These are phyloP conservation scores for Aureobasidium sp. DNA, from an alignment of 2,329 filamentous ascomycete genomes.

Conservation along the genomic window DNA sequence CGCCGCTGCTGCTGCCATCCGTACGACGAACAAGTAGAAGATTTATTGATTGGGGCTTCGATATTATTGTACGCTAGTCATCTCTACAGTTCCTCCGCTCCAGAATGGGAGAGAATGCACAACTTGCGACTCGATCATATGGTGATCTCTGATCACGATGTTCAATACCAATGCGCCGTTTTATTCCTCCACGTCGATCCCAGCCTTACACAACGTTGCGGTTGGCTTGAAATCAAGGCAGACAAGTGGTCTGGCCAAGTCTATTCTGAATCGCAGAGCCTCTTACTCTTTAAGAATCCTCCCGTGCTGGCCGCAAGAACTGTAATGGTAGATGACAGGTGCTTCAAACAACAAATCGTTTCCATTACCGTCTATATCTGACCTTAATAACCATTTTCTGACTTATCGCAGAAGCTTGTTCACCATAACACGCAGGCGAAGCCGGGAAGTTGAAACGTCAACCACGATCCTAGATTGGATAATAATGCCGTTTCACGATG, in stretches of 20 bases:
- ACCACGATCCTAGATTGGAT: neutral
- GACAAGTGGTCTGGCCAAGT: neutral
- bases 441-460: neutral
- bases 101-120: neutral
- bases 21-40: neutral
- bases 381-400: neutral
- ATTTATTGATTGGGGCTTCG: neutral
- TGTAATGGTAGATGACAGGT: neutral
- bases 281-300: neutral
- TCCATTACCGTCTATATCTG: neutral
- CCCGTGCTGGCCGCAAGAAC: neutral
- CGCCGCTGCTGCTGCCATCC: slow-evolving; percentile 28
- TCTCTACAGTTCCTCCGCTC: neutral
- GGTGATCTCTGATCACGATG: neutral
- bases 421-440: neutral
- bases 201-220: neutral
- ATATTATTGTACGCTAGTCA: slow-evolving; percentile 4
- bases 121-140: neutral
- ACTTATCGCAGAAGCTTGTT: neutral
- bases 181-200: neutral
- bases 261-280: neutral
- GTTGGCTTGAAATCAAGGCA: neutral
- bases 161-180: neutral
- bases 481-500: slow-evolving; percentile 4
- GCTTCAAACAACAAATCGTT: neutral